Conservation (phyloP, 768 basidiomycete species). For the Pholiota conissans region DNA sequence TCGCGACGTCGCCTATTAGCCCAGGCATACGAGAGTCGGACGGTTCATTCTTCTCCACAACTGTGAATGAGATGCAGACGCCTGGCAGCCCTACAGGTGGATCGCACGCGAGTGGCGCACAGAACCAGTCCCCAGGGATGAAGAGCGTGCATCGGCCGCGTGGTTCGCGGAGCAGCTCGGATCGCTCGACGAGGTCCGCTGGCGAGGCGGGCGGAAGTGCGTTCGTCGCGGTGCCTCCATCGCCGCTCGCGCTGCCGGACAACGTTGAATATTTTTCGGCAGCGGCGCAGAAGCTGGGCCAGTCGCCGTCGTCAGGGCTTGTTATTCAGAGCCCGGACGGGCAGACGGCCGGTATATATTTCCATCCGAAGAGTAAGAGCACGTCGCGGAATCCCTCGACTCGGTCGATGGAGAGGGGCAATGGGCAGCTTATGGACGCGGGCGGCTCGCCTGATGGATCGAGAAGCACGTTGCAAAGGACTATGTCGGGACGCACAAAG, state of each 20-base stretch:
- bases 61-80: slow-evolving; percentile 15
- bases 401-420: slow-evolving; percentile 48
- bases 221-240: slow-evolving; percentile 45
- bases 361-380: slow-evolving; percentile 69
- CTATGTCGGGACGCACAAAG: slow-evolving; percentile 21
- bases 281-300: slow-evolving; percentile 65
- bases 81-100: neutral
- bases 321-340: slow-evolving; percentile 94
- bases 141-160: slow-evolving; percentile 44
- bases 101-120: slow-evolving; percentile 4
- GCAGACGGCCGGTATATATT: slow-evolving; percentile 93
- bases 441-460: slow-evolving; percentile 25
- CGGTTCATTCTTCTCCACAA: slow-evolving; percentile 43
- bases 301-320: slow-evolving; percentile 80
- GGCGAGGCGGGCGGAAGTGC: slow-evolving; percentile 37
- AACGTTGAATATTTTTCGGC: slow-evolving; percentile 77
- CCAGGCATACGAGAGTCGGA: slow-evolving; percentile 52
- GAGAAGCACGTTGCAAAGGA: slow-evolving; percentile 26
- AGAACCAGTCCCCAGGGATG: slow-evolving; percentile 13
- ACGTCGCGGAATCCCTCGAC: slow-evolving; percentile 32
- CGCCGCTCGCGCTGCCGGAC: slow-evolving; percentile 71
- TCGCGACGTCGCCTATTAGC: slow-evolving; percentile 85
- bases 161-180: slow-evolving; percentile 58
- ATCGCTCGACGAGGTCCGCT: slow-evolving; percentile 58
- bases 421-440: slow-evolving; percentile 36